Percentiles rank a stretch among this genome's conserved stretches.
Conservation (phyloP, 1,284 basidiomycete species). For the Phlebopus sp. region DNA sequence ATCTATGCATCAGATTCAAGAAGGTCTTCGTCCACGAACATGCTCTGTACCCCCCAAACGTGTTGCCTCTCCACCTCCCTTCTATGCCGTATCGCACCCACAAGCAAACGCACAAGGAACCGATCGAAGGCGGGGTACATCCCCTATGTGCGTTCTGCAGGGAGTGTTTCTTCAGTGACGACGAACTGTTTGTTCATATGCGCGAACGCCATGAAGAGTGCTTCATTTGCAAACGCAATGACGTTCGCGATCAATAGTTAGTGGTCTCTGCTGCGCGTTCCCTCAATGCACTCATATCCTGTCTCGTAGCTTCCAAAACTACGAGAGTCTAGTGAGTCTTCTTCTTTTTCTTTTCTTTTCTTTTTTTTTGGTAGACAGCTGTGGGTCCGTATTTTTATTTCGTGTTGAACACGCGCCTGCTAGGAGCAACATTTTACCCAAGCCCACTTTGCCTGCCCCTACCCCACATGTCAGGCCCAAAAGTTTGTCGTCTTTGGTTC, state of each 20-base stretch:
- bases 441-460: constrained; percentile 77
- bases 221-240: constrained; percentile 87
- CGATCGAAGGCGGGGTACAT: constrained; percentile 69
- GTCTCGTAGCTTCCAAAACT: constrained; percentile 69
- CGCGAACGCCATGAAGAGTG: constrained; percentile 95
- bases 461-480: constrained; percentile 73
- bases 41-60: constrained; percentile 70
- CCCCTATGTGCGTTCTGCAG: constrained; percentile 91
- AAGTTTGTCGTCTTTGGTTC: constrained; percentile 96
- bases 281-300: constrained; percentile 1
- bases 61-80: constrained; percentile 78
- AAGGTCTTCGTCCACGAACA: constrained; percentile 98
- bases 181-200: constrained; percentile 95
- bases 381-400: background rate
- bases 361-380: constrained; percentile 1
- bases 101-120: constrained; percentile 46
- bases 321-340: constrained; percentile 68
- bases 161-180: constrained; percentile 86
- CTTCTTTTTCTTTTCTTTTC: no score
- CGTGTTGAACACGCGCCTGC: constrained; percentile 5
- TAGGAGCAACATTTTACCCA: constrained; percentile 71
- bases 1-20: constrained; percentile 86
- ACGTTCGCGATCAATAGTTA: constrained; percentile 82
- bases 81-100: constrained; percentile 57
- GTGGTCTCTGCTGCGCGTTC: constrained; percentile 36